Evolutionary conservation across 2,329 filamentous ascomycete species (phyloP), one percentile per base, ranked within the genome.

Genomic region (Venturia oleaginea): DNA sequence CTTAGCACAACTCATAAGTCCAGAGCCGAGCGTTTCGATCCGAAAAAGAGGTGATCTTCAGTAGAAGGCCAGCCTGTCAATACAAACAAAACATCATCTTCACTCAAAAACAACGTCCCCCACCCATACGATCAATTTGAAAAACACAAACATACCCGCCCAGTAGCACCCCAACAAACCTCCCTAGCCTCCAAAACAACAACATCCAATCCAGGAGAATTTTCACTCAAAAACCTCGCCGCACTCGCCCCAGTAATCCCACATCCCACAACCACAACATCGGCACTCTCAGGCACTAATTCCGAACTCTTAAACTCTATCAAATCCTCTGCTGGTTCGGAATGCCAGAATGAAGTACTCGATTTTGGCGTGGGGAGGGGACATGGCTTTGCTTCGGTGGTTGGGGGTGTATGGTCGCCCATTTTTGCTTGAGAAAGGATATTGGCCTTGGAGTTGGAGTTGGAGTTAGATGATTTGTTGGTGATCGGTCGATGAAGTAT

Each of bases 111-210:
- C n/a, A n/a, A n/a, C n/a, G n/a, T n/a, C n/a, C n/a, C n/a, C n/a
- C n/a, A n/a, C n/a, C n/a, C n/a, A n/a, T n/a, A n/a, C n/a, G n/a
- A n/a, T n/a, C n/a, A n/a, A n/a, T n/a, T n/a, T n/a, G n/a, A n/a
- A n/a, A 34, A 30, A 40, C 15, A 30, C 59, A 13, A 6, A 79
- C 85, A 80, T 71, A 90, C 87, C 71, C 89, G 78, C n/a, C 90
- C 89, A 0, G 89, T 93, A n/a, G 90, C 90, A 22, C 90, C 90
- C 84, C 84, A 92, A 71, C 89, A 92, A 4, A 86, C 88, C 77
- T 92, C 89, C 69, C 90, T 81, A 17, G 90, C 90, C 75, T 93
- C 90, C 5, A 93, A 79, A 78, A 92, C 82, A 6, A 92, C 79
- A 8, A 92, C 82, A n/a, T 76, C 79, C 65, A 81, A 76, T 5